Percentiles rank a stretch among this genome's conserved stretches.
phyloP scores from a whole-genome alignment of 257 asterid species.

The Gentiana straminea region DNA sequence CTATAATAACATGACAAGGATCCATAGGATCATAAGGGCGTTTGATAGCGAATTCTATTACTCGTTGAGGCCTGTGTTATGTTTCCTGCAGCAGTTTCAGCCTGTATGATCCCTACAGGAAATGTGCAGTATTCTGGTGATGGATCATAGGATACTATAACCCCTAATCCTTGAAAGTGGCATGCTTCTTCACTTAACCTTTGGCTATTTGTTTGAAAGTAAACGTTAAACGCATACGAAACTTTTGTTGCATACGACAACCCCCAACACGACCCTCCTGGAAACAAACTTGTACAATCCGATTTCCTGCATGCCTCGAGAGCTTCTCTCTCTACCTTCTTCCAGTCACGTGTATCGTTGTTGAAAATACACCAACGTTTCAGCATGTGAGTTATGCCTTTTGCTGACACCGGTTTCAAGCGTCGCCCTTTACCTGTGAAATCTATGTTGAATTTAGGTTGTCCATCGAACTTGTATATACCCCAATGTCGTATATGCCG shows the following conservation, averaged over 20 bases:
- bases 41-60: too few relatives aligned
- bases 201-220: conserved; percentile 13
- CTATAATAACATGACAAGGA: too few relatives aligned
- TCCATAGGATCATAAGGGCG: too few relatives aligned
- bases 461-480: conserved; percentile 47
- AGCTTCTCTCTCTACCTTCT: neutral
- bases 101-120: conserved; percentile 39
- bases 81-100: conserved; percentile 1
- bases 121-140: conserved; percentile 29
- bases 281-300: conserved; percentile 13
- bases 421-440: conserved; percentile 31
- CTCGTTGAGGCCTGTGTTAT: too few relatives aligned
- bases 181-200: conserved; percentile 7
- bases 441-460: conserved; percentile 50
- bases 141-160: conserved; percentile 23
- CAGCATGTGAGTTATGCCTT: conserved; percentile 31
- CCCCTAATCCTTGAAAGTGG: conserved; percentile 38
- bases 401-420: conserved; percentile 30
- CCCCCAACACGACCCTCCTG: conserved; percentile 17
- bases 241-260: conserved; percentile 1
- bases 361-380: conserved; percentile 46
- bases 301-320: conserved; percentile 7
- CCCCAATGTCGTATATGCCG: conserved; percentile 71
- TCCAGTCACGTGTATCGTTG: neutral
- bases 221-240: conserved; percentile 21